Evolutionary conservation across 768 basidiomycete species (phyloP), one percentile per base, ranked within the genome.

Genomic region (Filobasidium floriforme): DNA sequence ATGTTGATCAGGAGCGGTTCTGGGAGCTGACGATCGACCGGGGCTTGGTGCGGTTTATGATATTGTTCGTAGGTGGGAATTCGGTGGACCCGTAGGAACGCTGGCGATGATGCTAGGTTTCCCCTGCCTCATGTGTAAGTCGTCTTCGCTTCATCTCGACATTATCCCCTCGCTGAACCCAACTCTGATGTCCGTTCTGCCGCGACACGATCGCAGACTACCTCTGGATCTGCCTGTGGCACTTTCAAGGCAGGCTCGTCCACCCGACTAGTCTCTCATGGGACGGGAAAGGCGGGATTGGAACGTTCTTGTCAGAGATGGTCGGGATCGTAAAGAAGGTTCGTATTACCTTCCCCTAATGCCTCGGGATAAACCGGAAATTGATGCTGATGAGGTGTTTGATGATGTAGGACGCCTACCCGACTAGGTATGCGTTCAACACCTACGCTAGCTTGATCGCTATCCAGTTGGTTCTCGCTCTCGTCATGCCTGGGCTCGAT

Each of bases 201-300:
- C 26, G 14, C 19, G 19, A 26, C 43, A 26, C 26, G 29, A 14
- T 9, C n/a, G 59, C 41, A 79, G 78, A 96, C 79, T 99, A 98
- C 81, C 85, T 98, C 69, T 97, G 92, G 91, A 90, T 90, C 66
- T 99, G 96, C 75, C 84, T 97, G 41, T 90, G 88, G 86, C 94
- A 93, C 79, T 92, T 97, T 75, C 88, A 96, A 70, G 96, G 96
- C 49, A 83, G 84, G 70, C 81, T 92, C 41, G 85, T 88, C 9
- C 78, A 82, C 69, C 92, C 92, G 0, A 79, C 79, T 15, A 88
- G 88, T 9, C 24, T 51, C 66, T 84, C 32, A 85, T 49, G 15
- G 46, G 22, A 49, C 46, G 65, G 51, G 14, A 54, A 61, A 29
- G 65, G 60, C 37, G 65, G 65, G 22, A 18, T 92, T 46, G 69